Base-by-base conservation (phyloP, 78 protist genomes). In the Trichosphaerium sp. region DNA sequence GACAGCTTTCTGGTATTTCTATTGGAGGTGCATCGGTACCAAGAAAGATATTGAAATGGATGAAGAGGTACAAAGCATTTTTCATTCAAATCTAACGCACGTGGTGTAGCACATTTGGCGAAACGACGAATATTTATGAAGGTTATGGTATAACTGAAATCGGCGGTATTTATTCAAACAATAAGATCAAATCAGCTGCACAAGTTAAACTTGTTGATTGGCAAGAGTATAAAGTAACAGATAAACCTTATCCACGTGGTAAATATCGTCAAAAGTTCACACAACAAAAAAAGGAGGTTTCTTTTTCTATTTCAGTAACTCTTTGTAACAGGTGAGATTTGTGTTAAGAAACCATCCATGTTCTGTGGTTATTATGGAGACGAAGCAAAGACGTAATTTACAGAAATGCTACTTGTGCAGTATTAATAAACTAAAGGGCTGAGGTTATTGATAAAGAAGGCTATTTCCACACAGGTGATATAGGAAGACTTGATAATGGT, bases 401-500 rank as follows among this genome's bases (percentile, higher is more conserved):
- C n/a, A n/a, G n/a, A n/a, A n/a, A n/a, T n/a, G n/a, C n/a, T n/a
- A n/a, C n/a, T n/a, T n/a, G n/a, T n/a, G n/a, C n/a, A n/a, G n/a
- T n/a, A n/a, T n/a, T n/a, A n/a, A n/a, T n/a, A n/a, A n/a, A n/a
- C n/a, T n/a, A n/a, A n/a, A n/a, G n/a, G 32, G 1, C 6, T 2
- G 69, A 78, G 35, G 75, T 10, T 25, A 2, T 64, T 18, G 63
- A 54, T 18, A 31, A 0, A 11, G 59, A 64, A 25, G 84, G 84
- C 39, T 78, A 74, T 70, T 61, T 62, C 35, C 65, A 61, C 29
- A 78, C 84, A 23, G 71, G 72, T 26, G 84, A 76, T 37, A 58
- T 76, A 31, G 78, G 66, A 0, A 51, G 15, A 15, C 49, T 15
- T 44, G 49, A 56, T 56, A 34, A 21, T 14, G 12, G n/a, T n/a